Evolutionary conservation across 306 rosid species (phyloP).

Genomic region (Lablab purpureus): DNA sequence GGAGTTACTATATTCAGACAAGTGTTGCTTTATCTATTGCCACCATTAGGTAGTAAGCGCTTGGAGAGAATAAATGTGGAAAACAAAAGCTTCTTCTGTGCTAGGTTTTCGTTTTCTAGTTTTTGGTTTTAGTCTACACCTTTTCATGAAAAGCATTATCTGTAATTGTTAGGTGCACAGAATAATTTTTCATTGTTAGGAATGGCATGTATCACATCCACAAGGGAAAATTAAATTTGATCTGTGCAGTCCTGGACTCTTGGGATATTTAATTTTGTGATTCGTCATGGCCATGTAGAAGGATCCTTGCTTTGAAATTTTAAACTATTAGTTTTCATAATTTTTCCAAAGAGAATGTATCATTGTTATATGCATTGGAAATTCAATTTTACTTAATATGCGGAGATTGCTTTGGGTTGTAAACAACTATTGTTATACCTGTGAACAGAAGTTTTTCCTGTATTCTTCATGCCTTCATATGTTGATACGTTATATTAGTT

Average conservation of each 20-base stretch:
- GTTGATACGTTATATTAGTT: slow-evolving; percentile 2
- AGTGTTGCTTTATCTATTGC: background rate
- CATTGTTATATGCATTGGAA: background rate
- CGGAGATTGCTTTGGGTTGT: background rate
- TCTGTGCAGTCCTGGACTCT: background rate
- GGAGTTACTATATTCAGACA: slow-evolving; percentile 11
- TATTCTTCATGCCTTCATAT: slow-evolving; percentile 17
- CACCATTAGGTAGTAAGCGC: background rate
- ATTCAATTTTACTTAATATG: background rate
- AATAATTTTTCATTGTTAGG: background rate
- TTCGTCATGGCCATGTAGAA: background rate
- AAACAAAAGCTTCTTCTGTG: slow-evolving; percentile 9
- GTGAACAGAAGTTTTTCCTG: slow-evolving; percentile 2
- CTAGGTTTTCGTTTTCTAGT: background rate
- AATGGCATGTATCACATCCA: background rate
- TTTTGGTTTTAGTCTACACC: background rate
- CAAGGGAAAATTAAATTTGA: slow-evolving; percentile 2
- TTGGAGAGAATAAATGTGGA: background rate
- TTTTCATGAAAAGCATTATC: background rate
- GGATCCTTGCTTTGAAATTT: slow-evolving; percentile 1
- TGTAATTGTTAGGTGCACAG: background rate
- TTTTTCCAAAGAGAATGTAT: slow-evolving; percentile 1
- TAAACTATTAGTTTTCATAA: background rate
- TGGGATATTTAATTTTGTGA: background rate
- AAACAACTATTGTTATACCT: slow-evolving; percentile 19